phyloP scores from a whole-genome alignment of 805 yeast species.

The Phaffomyces thermotolerans region DNA sequence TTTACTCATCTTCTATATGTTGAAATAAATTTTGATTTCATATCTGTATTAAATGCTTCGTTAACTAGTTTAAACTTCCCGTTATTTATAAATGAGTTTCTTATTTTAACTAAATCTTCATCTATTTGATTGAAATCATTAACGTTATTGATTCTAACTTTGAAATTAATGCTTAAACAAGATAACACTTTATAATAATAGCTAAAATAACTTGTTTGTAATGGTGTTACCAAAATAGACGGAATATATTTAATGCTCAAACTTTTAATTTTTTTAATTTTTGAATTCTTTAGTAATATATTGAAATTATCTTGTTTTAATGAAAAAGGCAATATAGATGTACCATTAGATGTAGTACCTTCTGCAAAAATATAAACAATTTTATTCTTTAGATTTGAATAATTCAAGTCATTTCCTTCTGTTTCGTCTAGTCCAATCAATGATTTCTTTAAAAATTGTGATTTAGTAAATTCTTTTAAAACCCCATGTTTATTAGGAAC shows the following conservation, averaged over 20 bases:
- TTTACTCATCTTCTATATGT: slow-evolving; percentile 22
- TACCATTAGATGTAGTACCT: slow-evolving; percentile 83
- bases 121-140: slow-evolving; percentile 18
- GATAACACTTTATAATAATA: slow-evolving; percentile 19
- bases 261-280: slow-evolving; percentile 15
- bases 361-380: slow-evolving; percentile 58
- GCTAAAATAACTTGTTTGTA: slow-evolving; percentile 11
- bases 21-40: slow-evolving; percentile 38
- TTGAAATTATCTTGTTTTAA: slow-evolving; percentile 19
- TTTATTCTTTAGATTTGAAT: slow-evolving; percentile 28
- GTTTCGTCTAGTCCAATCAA: neutral
- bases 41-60: slow-evolving; percentile 31
- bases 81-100: slow-evolving; percentile 30
- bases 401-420: slow-evolving; percentile 9
- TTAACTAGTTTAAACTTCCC: slow-evolving; percentile 47
- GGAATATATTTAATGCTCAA: slow-evolving; percentile 25
- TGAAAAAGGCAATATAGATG: slow-evolving; percentile 57
- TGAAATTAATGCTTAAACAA: slow-evolving; percentile 18
- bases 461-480: slow-evolving; percentile 23
- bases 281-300: slow-evolving; percentile 9
- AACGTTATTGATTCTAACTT: slow-evolving; percentile 19
- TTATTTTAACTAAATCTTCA: slow-evolving; percentile 21
- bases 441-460: slow-evolving; percentile 24
- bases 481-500: slow-evolving; percentile 30
- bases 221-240: slow-evolving; percentile 27